phyloP scores from a whole-genome alignment of 2,329 filamentous ascomycete species.

The Trichoderma hamatum region DNA sequence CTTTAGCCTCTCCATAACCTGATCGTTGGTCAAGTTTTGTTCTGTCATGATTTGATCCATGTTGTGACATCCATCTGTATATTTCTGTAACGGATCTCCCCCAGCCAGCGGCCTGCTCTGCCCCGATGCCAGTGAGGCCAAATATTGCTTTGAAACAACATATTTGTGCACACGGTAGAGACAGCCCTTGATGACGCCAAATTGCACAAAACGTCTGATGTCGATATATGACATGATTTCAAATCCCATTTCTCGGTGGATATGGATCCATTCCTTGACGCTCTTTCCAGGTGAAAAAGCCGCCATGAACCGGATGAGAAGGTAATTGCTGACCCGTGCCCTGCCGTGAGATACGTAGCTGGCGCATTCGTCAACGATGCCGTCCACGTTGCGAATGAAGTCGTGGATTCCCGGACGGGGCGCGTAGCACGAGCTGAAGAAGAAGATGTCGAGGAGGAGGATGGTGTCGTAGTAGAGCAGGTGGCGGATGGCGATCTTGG shows the following conservation, averaged over 20 bases:
- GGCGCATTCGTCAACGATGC: constrained; percentile 83
- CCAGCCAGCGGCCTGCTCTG: constrained; percentile 47
- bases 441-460: constrained; percentile 90
- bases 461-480: constrained; percentile 92
- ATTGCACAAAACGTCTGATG: constrained; percentile 88
- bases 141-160: constrained; percentile 69
- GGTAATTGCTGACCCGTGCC: constrained; percentile 58
- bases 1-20: constrained; percentile 70
- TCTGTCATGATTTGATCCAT: constrained; percentile 85
- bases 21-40: constrained; percentile 68
- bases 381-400: constrained; percentile 74
- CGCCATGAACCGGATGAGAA: constrained; percentile 81
- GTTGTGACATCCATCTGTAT: constrained; percentile 73
- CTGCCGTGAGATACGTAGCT: constrained; percentile 69
- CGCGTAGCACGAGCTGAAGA: constrained; percentile 90
- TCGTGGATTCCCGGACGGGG: constrained; percentile 74
- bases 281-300: constrained; percentile 80
- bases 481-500: constrained; percentile 83
- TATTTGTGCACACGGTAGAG: constrained; percentile 93
- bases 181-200: constrained; percentile 93
- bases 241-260: constrained; percentile 67
- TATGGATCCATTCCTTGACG: constrained; percentile 84
- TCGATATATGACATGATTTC: constrained; percentile 77
- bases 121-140: constrained; percentile 59
- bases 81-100: constrained; percentile 62